These are phyloP conservation scores for Linum trigynum DNA, from an alignment of 345 rosid species.

Conservation along the genomic window DNA sequence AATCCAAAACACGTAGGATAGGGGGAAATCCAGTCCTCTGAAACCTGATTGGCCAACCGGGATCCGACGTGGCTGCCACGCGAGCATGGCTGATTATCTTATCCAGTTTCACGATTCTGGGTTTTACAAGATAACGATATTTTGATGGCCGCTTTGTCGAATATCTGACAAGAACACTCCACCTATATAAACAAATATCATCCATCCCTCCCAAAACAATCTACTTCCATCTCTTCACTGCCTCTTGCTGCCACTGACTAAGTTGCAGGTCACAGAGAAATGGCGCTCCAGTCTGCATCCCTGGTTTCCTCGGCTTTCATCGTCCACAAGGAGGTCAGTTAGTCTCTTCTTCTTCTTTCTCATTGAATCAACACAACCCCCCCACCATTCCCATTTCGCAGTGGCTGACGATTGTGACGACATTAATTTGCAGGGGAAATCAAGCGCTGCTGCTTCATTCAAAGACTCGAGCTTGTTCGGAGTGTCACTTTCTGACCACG, in stretches of 20 bases:
- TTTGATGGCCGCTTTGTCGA: background rate
- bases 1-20: too few relatives aligned
- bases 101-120: conserved; percentile 21
- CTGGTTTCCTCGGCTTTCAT: conserved; percentile 57
- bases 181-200: conserved; percentile 16
- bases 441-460: conserved; percentile 41
- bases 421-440: conserved; percentile 40
- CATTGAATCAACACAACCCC: too few relatives aligned
- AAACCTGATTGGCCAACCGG: conserved; percentile 41
- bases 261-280: conserved; percentile 7
- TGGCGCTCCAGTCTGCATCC: conserved; percentile 78
- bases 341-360: background rate
- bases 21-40: conserved; percentile 46
- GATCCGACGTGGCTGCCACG: conserved; percentile 40
- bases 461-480: conserved; percentile 75
- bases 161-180: conserved; percentile 2
- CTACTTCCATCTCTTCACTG: conserved; percentile 1
- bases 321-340: conserved; percentile 51
- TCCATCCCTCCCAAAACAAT: conserved; percentile 9
- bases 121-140: too few relatives aligned
- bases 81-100: conserved; percentile 36
- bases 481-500: conserved; percentile 51
- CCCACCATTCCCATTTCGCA: too few relatives aligned
- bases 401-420: too few relatives aligned
- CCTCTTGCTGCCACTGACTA: background rate